Evolutionary conservation across 2,329 filamentous ascomycete genomes (phyloP), one percentile per base, ranked within the genome.

Genomic region (Malbranchea cinnamomea): DNA sequence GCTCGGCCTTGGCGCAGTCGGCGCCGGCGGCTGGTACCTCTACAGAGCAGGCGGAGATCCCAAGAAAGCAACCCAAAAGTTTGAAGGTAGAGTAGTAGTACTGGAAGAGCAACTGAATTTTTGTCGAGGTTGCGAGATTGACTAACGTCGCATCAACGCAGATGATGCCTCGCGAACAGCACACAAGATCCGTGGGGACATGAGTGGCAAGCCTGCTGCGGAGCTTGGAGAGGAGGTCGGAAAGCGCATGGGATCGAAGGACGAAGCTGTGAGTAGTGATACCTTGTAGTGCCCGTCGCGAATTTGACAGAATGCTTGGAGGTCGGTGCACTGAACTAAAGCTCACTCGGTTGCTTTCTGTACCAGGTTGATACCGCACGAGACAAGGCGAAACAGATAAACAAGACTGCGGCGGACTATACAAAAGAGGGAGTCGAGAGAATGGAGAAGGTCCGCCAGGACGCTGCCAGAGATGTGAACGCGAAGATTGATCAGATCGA

Each of bases 21-120:
- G 70, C 45, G 78, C 74, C 40, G 62, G 74, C 35, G 83, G 79
- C 24, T 95, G 93, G 67, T 95, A 95, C 64, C 69, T 95, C 39
- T 98, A 92, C 66, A 67, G 60, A 30, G 78, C 85, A 10, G 87
- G 87, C 37, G 85, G 87, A 34, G 70, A 74, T 53, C 67, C 82
- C 30, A 81, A 78, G 56, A 73, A 69, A 28, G 87, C 85, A n/a
- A 73, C 84, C 67, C 80, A 87, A 65, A 67, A 89, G 55, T 68
- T 80, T 43, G 80, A 93, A 63, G 71, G 87, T 93, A 61, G 26
- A 26, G 21, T 20, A n/a, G 20, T 15, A 2, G 24, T 6, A 20
- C 2, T 22, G 12, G 17, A 28, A n/a, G n/a, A n/a, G n/a, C n/a
- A n/a, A n/a, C 20, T 7, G 20, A 11, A 11, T 22, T n/a, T 7